These are phyloP conservation scores for Adansonia madagascariensis DNA, from an alignment of 441 rosid genomes.

Conservation along the genomic window DNA sequence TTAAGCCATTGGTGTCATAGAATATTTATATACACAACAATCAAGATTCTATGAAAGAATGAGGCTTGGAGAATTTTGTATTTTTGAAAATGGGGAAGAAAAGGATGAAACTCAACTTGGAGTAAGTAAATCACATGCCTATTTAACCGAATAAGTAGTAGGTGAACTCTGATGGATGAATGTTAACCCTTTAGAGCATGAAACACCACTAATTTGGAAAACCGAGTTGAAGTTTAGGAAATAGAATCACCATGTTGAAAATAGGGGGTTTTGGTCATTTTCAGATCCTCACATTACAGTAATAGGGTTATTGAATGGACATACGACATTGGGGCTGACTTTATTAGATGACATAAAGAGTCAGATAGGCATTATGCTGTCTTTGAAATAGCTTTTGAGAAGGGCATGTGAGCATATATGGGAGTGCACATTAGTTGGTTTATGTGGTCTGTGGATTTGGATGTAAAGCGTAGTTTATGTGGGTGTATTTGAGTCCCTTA, in stretches of 20 bases:
- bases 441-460: neutral
- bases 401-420: neutral
- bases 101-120: neutral
- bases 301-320: neutral
- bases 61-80: neutral
- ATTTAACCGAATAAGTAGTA: neutral
- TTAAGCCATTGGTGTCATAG: neutral
- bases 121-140: neutral
- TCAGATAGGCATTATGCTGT: neutral
- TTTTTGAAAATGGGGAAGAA: neutral
- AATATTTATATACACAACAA: neutral
- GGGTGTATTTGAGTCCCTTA: neutral
- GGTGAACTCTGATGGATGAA: neutral
- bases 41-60: neutral
- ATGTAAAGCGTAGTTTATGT: neutral
- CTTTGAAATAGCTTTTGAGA: neutral
- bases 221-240: neutral
- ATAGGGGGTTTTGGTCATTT: neutral
- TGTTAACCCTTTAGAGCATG: neutral
- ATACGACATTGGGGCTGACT: neutral
- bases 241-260: neutral
- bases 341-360: neutral
- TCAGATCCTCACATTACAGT: neutral
- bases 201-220: neutral
- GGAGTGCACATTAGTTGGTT: neutral